phyloP scores from a whole-genome alignment of 352 stramenopile genomes.

The Phytophthora sojae region DNA sequence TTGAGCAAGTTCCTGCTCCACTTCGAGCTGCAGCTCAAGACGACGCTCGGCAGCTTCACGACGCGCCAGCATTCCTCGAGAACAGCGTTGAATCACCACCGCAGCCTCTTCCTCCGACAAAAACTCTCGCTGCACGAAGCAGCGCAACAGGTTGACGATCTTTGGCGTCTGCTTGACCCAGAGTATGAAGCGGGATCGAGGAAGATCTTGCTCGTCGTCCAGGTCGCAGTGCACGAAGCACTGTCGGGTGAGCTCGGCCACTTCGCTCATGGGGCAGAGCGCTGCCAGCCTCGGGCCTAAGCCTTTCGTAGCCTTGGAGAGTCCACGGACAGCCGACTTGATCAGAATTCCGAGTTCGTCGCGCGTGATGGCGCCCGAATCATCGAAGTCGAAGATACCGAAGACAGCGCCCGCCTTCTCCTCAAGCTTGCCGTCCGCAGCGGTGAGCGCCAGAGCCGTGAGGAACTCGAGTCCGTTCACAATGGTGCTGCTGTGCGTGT shows the following conservation, averaged over 20 bases:
- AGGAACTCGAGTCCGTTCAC: constrained; percentile 80
- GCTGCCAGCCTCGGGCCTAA: constrained; percentile 60
- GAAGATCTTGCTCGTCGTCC: constrained; percentile 71
- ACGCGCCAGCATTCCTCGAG: constrained; percentile 62
- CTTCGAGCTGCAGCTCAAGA: constrained; percentile 61
- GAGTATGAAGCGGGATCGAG: constrained; percentile 55
- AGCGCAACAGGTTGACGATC: constrained; percentile 73
- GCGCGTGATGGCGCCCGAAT: constrained; percentile 68
- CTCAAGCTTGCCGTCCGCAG: constrained; percentile 54
- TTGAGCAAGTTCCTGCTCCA: constrained; percentile 62
- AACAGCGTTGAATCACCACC: constrained; percentile 59
- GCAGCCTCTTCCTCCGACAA: constrained; percentile 64
- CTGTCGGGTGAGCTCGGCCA: constrained; percentile 62
- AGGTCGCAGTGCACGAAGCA: constrained; percentile 75
- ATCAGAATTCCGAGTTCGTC: constrained; percentile 81
- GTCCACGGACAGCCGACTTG: constrained; percentile 71
- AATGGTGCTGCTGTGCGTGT: constrained; percentile 64
- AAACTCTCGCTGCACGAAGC: constrained; percentile 75
- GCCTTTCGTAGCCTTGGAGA: constrained; percentile 73
- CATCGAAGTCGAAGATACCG: constrained; percentile 82
- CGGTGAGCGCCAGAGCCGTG: constrained; percentile 61
- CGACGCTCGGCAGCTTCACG: constrained; percentile 54
- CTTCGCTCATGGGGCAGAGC: constrained; percentile 70
- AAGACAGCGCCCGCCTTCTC: constrained; percentile 75
- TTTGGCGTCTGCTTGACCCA: constrained; percentile 81